Evolutionary conservation across 169 alveolate genomes (phyloP).

Genomic region (Plasmodium yoelii): DNA sequence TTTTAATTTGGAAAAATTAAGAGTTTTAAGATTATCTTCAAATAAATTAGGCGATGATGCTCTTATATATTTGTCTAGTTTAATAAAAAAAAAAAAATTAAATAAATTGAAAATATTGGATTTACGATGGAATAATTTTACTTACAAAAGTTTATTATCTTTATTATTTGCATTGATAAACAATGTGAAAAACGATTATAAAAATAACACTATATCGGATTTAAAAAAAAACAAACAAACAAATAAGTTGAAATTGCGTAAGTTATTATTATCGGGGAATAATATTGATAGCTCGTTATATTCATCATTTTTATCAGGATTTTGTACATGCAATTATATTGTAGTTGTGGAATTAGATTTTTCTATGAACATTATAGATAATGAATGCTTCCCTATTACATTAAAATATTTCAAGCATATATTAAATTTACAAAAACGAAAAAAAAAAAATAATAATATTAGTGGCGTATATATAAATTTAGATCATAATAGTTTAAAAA

Average conservation of each 20-base stretch:
- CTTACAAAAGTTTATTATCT: constrained; percentile 60
- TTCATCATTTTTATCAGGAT: constrained; percentile 63
- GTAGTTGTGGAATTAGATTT: constrained; percentile 42
- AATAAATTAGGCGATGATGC: constrained; percentile 68
- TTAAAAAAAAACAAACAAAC: background rate
- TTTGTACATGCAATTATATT: constrained; percentile 59
- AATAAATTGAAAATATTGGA: constrained; percentile 41
- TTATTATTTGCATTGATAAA: constrained; percentile 51
- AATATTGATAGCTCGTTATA: constrained; percentile 57
- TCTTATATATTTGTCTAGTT: constrained; percentile 40
- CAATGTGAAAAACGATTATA: background rate
- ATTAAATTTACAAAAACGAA: constrained; percentile 23
- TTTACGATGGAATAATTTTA: constrained; percentile 66
- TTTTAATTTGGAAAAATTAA: constrained; percentile 27
- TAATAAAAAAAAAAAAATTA: constrained; percentile 52
- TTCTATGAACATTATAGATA: constrained; percentile 62
- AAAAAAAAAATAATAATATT: constrained; percentile 11
- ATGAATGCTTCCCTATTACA: constrained; percentile 46
- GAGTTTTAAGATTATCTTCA: constrained; percentile 38
- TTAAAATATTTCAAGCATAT: constrained; percentile 58
- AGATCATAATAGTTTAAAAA: constrained; percentile 64
- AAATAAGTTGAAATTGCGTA: constrained; percentile 11
- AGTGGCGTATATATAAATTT: constrained; percentile 31
- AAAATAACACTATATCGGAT: background rate
- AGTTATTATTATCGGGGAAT: constrained; percentile 58